A percentile compares a stretch with the other conserved stretches of the same genome.
These are phyloP conservation scores for Diaporthe eres DNA, from an alignment of 2,329 filamentous ascomycete species.

Conservation along the genomic window DNA sequence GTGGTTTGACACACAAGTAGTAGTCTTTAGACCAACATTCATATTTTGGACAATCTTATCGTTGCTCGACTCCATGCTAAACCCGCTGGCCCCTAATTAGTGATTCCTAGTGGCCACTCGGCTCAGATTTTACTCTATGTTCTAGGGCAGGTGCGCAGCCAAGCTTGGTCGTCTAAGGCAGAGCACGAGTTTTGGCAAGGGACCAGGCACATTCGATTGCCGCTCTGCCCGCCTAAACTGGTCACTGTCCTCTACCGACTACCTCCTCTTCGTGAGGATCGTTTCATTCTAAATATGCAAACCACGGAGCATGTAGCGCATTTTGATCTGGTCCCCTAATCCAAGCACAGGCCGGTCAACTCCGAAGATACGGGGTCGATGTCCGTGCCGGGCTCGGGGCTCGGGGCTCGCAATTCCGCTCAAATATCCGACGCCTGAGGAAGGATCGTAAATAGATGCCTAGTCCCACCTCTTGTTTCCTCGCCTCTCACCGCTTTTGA, in stretches of 20 bases:
- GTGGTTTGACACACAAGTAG: too few species aligned
- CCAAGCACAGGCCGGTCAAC: too few species aligned
- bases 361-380: too few species aligned
- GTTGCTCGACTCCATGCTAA: background rate
- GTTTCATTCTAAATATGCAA: too few species aligned
- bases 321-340: too few species aligned
- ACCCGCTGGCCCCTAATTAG: background rate
- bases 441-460: background rate
- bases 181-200: background rate
- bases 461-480: background rate
- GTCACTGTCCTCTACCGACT: background rate
- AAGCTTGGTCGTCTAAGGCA: background rate
- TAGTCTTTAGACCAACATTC: background rate
- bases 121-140: background rate
- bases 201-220: too few species aligned
- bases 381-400: too few species aligned
- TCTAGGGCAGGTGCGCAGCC: too few species aligned
- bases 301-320: too few species aligned
- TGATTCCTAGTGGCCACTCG: background rate
- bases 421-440: background rate
- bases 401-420: too few species aligned
- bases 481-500: background rate
- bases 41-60: background rate
- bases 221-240: background rate
- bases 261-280: too few species aligned